Conservation (phyloP, 2,329 filamentous ascomycete species). For the Colletotrichum tamarilloi region DNA sequence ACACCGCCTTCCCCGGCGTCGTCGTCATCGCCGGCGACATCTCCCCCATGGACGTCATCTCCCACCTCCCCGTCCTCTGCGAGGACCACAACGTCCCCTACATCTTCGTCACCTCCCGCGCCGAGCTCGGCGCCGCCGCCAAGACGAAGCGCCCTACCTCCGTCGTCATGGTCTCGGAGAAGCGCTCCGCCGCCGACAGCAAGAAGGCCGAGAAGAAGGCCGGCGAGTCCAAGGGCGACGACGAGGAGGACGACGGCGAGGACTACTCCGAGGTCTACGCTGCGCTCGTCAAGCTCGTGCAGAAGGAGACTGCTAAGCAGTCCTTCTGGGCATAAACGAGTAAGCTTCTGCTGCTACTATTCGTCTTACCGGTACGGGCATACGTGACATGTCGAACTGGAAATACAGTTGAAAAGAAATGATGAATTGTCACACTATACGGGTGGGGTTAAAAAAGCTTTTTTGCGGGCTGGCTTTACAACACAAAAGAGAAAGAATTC, state of each 20-base stretch:
- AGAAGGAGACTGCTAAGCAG: conserved; percentile 73
- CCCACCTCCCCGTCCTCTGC: conserved; percentile 96
- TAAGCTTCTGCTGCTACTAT: neutral
- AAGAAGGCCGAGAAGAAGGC: conserved; percentile 57
- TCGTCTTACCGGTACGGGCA: neutral
- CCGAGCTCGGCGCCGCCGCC: conserved; percentile 92
- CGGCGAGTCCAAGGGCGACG: conserved; percentile 51
- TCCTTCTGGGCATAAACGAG: conserved; percentile 56
- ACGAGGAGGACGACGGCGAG: conserved; percentile 63
- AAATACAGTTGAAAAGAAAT: neutral
- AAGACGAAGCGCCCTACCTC: conserved; percentile 96
- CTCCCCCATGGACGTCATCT: conserved; percentile 98
- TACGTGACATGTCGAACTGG: too few species aligned
- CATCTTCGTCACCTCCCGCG: conserved; percentile 91
- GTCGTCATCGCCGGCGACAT: conserved; percentile 97
- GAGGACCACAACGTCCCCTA: conserved; percentile 98
- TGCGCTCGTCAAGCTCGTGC: conserved; percentile 72
- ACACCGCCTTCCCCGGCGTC: conserved; percentile 74
- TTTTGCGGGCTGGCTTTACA: neutral
- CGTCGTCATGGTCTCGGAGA: conserved; percentile 88
- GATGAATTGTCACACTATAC: neutral
- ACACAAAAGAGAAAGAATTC: neutral
- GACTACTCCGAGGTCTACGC: conserved; percentile 73
- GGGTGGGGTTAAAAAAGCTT: neutral
- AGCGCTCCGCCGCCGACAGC: conserved; percentile 59